Base-by-base conservation (phyloP, 768 basidiomycete genomes). In the Phylloporus rhodoxanthus region DNA sequence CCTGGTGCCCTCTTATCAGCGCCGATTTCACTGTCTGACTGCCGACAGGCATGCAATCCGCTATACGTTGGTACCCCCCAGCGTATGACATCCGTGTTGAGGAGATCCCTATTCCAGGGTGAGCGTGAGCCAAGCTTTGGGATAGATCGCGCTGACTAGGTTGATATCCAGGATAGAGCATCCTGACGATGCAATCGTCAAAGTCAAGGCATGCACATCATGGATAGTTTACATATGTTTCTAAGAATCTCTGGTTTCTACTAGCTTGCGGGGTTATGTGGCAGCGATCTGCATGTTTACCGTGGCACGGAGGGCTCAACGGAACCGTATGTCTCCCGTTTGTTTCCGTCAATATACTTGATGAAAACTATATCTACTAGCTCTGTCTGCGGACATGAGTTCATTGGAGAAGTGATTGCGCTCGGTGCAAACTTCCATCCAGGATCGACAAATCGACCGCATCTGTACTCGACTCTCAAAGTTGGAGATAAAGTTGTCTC, bases 401-500 rank as follows among this genome's bases (percentile, higher is more conserved):
- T 90, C 52, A 75, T 85, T 10, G 88, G 89, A 19, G 78, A 83
- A 62, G 77, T 91, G 14, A 68, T 85, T 20, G 76, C 77, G 10
- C 75, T 91, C 8, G 88, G 87, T 32, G 68, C 74, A 20, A 82
- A 70, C 57, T 89, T 80, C 58, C 70, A 70, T 5, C 57, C 67
- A 7, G 65, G 62, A 8, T 65, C 58, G 5, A 54, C 70, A 37
- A 79, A 74, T 38, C 73, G 87, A 41, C 85, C 87, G 1, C 60
- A 63, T 21, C 68, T 87, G 15, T 89, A 90, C 53, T 71, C 80
- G 0, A 77, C 69, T 20, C 72, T 91, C 46, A 78, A 75, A 47
- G 65, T 87, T 6, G 87, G 87, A 5, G 84, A 91, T 61, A 85
- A 81, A 58, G 84, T 91, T 13, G 81, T 91, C 20, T 81, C 86